Evolutionary conservation across 2,329 filamentous ascomycete species (phyloP).

Genomic region (Nothopassalora personata): DNA sequence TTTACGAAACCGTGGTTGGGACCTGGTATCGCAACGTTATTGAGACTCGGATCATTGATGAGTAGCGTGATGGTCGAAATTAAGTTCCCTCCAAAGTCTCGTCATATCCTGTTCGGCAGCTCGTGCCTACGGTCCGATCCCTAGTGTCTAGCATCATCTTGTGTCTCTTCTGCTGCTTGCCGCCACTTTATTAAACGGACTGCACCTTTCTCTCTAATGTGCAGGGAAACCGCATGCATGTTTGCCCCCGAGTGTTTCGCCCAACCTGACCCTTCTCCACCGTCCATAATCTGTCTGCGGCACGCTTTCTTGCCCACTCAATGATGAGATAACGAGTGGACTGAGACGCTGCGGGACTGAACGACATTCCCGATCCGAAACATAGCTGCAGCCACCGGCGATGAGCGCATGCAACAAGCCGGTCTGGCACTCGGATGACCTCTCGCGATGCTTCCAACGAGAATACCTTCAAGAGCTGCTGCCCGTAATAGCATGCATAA

Average conservation of each 20-base stretch:
- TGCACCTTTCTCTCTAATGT: not conserved
- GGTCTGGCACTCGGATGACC: constrained; percentile 57
- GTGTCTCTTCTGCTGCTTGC: not conserved
- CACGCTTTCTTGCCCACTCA: not conserved
- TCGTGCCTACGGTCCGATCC: not conserved
- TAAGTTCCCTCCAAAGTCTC: not conserved
- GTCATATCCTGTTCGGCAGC: not conserved
- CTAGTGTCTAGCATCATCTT: not conserved
- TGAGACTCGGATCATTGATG: not conserved
- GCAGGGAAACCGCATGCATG: not conserved
- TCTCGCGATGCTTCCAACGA: constrained; percentile 57
- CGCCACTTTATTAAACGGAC: not conserved
- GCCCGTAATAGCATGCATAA: constrained; percentile 63
- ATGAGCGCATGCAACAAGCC: constrained; percentile 54
- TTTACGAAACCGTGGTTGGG: not conserved
- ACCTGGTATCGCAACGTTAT: not conserved
- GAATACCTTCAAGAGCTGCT: constrained; percentile 76
- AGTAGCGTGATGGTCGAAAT: not conserved
- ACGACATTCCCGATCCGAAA: constrained; percentile 4
- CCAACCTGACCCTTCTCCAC: not conserved
- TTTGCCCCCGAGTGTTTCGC: not conserved
- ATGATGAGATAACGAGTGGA: not conserved
- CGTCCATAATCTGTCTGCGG: not conserved
- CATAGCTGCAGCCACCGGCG: not conserved
- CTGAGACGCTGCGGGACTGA: not conserved